Percentiles rank a stretch among this genome's conserved stretches.
These are phyloP conservation scores for Penicillium italicum DNA, from an alignment of 2,329 filamentous ascomycete genomes.

Conservation along the genomic window DNA sequence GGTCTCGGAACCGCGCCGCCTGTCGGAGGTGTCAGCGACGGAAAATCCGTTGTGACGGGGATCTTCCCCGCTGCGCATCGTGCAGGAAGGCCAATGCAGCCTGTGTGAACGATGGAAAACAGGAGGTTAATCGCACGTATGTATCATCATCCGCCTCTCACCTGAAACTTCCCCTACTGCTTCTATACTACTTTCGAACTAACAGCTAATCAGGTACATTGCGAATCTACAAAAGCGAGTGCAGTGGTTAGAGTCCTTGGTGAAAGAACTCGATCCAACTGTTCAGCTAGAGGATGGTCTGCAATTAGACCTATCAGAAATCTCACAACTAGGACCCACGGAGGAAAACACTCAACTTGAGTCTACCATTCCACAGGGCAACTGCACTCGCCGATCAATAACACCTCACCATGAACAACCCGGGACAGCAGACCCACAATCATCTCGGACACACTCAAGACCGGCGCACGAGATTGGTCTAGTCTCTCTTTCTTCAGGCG, in stretches of 20 bases:
- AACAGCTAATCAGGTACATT: slow-evolving; percentile 29
- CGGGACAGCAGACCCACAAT: slow-evolving; percentile 3
- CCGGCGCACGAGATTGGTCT: slow-evolving; percentile 53
- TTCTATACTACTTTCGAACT: not conserved
- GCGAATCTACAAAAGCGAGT: slow-evolving; percentile 43
- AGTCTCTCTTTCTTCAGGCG: slow-evolving; percentile 50
- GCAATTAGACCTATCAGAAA: slow-evolving; percentile 6
- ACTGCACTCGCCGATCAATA: not conserved
- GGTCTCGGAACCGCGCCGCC: slow-evolving; percentile 33
- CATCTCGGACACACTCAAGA: slow-evolving; percentile 12
- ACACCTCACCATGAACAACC: slow-evolving; percentile 12
- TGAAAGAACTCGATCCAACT: slow-evolving; percentile 43
- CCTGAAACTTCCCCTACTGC: too few relatives aligned
- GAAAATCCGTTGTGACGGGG: slow-evolving; percentile 51
- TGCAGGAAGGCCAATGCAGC: slow-evolving; percentile 43
- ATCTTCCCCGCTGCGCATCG: slow-evolving; percentile 42
- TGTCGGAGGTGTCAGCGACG: slow-evolving; percentile 46
- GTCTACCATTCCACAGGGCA: not conserved
- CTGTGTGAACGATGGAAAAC: slow-evolving; percentile 48
- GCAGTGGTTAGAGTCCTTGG: slow-evolving; percentile 47
- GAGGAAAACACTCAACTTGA: slow-evolving; percentile 1
- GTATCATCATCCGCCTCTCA: not conserved
- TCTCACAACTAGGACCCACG: not conserved
- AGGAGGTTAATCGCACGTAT: slow-evolving; percentile 45
- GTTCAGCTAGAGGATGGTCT: slow-evolving; percentile 38